These are phyloP conservation scores for Sphaerobolus stellatus DNA, from an alignment of 1,284 basidiomycete genomes.

Conservation along the genomic window DNA sequence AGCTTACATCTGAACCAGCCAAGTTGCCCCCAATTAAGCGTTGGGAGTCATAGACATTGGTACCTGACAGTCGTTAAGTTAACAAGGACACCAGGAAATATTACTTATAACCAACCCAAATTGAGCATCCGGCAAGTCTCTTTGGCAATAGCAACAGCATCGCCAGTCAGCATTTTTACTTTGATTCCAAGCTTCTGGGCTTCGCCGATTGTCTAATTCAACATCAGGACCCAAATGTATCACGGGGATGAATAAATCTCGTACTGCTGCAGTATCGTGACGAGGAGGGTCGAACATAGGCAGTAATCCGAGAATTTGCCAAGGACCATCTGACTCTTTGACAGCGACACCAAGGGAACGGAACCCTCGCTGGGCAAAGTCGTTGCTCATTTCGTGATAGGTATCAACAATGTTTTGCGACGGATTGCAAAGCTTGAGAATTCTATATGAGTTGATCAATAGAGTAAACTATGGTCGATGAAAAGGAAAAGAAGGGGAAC, in stretches of 20 bases:
- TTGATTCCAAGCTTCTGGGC: constrained; percentile 49
- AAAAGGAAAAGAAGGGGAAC: constrained; percentile 15
- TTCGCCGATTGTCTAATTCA: constrained; percentile 45
- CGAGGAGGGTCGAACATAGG: constrained; percentile 52
- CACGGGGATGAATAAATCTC: background rate
- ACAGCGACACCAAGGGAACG: constrained; percentile 52
- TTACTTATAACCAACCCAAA: constrained; percentile 15
- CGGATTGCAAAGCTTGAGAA: constrained; percentile 47
- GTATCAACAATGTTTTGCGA: constrained; percentile 36
- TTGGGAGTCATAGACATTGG: constrained; percentile 56
- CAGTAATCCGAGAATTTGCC: constrained; percentile 47
- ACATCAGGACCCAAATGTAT: background rate
- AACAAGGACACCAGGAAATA: constrained; percentile 28
- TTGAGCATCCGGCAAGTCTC: constrained; percentile 46
- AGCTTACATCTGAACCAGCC: constrained; percentile 50
- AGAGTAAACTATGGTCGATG: constrained; percentile 12
- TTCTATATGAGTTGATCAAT: constrained; percentile 25
- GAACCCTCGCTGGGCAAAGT: constrained; percentile 51
- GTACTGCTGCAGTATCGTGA: constrained; percentile 41
- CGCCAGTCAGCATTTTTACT: constrained; percentile 59
- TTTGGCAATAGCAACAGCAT: constrained; percentile 56
- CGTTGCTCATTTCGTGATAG: constrained; percentile 42
- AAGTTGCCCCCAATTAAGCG: constrained; percentile 51
- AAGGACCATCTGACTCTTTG: constrained; percentile 46
- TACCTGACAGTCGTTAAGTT: constrained; percentile 33